Evolutionary conservation across 1,284 basidiomycete species (phyloP).

Genomic region (Boletus semigastroideus): DNA sequence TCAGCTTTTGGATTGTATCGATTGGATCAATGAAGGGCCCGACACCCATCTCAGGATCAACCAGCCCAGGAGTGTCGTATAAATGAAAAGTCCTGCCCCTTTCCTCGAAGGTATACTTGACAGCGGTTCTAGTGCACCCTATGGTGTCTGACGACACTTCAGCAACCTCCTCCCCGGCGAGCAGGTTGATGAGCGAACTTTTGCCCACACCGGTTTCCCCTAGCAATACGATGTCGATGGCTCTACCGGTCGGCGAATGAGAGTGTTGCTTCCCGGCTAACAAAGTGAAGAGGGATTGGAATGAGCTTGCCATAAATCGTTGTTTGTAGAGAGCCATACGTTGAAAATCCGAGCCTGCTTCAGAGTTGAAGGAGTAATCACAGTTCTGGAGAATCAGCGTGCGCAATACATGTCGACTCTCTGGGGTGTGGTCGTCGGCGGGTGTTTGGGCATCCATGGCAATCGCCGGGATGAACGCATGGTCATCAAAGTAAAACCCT

Average conservation of each 20-base stretch:
- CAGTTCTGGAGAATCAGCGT: slow-evolving; percentile 17
- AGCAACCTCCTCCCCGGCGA: slow-evolving; percentile 15
- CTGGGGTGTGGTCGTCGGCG: slow-evolving; percentile 4
- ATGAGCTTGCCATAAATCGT: slow-evolving; percentile 8
- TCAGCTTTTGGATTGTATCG: slow-evolving; percentile 29
- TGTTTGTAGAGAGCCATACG: slow-evolving; percentile 9
- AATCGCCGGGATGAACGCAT: slow-evolving; percentile 17
- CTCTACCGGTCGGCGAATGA: not conserved
- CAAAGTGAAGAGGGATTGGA: slow-evolving; percentile 15
- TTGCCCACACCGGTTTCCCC: slow-evolving; percentile 32
- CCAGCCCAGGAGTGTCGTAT: slow-evolving; percentile 43
- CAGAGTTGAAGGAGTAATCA: not conserved
- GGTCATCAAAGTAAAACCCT: slow-evolving; percentile 18
- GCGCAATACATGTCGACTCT: slow-evolving; percentile 13
- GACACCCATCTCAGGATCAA: slow-evolving; percentile 35
- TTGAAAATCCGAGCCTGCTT: slow-evolving; percentile 5
- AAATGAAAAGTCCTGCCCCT: slow-evolving; percentile 23
- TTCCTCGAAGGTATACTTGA: slow-evolving; percentile 18
- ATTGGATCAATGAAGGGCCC: slow-evolving; percentile 31
- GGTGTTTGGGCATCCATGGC: not conserved
- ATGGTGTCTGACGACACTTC: slow-evolving; percentile 23
- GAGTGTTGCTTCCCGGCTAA: slow-evolving; percentile 9
- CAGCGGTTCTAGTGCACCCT: slow-evolving; percentile 18
- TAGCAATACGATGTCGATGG: slow-evolving; percentile 20
- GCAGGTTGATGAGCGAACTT: slow-evolving; percentile 31